Conservation (phyloP, 2,329 filamentous ascomycete species). For the Drechslera avenae region DNA sequence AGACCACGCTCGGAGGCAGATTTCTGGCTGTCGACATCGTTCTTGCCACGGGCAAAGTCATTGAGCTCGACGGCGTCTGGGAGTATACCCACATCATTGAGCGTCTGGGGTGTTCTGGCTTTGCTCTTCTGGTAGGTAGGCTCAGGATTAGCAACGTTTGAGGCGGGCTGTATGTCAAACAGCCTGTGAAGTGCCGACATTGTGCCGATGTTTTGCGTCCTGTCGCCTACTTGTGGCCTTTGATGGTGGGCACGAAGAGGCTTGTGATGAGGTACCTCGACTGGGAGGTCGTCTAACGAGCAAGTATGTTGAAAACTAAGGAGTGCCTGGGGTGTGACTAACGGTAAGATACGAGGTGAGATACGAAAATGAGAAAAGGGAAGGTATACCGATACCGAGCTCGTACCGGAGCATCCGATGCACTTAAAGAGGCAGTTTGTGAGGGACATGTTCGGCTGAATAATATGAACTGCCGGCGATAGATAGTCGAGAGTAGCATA, state of each 20-base stretch:
- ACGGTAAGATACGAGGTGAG: too few species aligned
- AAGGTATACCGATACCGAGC: background rate
- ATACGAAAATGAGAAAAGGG: background rate
- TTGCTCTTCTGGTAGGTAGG: conserved; percentile 41
- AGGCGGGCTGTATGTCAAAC: conserved; percentile 50
- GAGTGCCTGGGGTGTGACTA: too few species aligned
- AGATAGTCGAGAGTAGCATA: background rate
- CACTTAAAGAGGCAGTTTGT: conserved; percentile 11
- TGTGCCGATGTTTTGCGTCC: conserved; percentile 34
- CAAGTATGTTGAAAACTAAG: too few species aligned
- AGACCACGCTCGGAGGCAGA: conserved; percentile 18
- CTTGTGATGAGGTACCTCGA: too few species aligned
- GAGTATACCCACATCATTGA: conserved; percentile 21
- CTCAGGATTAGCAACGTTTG: conserved; percentile 46
- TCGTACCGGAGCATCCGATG: background rate
- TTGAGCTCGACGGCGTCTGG: conserved; percentile 45
- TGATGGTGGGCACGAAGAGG: background rate
- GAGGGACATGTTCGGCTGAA: conserved; percentile 13
- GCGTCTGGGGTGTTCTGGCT: conserved; percentile 17
- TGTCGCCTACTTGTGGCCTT: background rate
- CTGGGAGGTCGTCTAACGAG: too few species aligned
- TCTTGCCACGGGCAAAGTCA: conserved; percentile 27
- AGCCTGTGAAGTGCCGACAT: conserved; percentile 47
- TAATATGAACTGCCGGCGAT: too few species aligned
- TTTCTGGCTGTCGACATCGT: conserved; percentile 27